These are phyloP conservation scores for Hyphochytrium catenoides DNA, from an alignment of 352 stramenopile genomes.

Conservation along the genomic window DNA sequence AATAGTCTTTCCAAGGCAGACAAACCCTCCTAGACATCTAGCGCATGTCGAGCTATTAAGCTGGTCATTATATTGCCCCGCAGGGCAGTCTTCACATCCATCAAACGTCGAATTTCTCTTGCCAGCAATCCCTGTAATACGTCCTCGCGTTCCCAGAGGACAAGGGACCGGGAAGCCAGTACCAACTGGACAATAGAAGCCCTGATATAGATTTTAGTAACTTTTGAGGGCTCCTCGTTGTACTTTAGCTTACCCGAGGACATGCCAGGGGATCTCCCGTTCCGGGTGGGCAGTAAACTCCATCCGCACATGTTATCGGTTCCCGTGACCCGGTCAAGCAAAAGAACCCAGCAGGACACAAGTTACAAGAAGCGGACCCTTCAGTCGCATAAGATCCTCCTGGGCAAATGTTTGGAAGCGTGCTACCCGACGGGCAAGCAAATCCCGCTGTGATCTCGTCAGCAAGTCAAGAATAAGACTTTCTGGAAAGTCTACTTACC, in stretches of 20 bases:
- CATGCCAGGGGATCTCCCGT: conserved; percentile 23
- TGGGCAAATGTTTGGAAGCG: conserved; percentile 1
- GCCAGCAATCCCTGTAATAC: background rate
- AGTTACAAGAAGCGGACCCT: conserved; percentile 15
- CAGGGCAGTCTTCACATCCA: conserved; percentile 40
- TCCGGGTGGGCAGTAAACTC: conserved; percentile 27
- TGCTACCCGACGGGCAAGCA: conserved; percentile 1
- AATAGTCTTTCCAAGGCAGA: conserved; percentile 44
- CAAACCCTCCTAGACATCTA: conserved; percentile 40
- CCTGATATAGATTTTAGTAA: conserved; percentile 13
- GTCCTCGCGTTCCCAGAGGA: conserved; percentile 29
- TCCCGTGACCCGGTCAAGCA: conserved; percentile 20
- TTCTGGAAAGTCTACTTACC: background rate
- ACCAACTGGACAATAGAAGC: conserved; percentile 41
- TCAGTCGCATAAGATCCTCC: background rate
- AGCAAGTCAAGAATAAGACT: background rate
- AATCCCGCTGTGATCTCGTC: conserved; percentile 1
- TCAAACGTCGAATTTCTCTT: background rate
- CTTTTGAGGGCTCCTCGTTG: conserved; percentile 3
- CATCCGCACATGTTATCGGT: conserved; percentile 21
- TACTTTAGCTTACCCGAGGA: conserved; percentile 36
- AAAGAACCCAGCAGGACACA: conserved; percentile 28
- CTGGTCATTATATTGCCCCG: conserved; percentile 48
- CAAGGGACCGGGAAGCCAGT: conserved; percentile 30
- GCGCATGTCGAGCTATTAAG: conserved; percentile 38